Evolutionary conservation across 768 basidiomycete genomes (phyloP).

Genomic region (Mycena alexandri): DNA sequence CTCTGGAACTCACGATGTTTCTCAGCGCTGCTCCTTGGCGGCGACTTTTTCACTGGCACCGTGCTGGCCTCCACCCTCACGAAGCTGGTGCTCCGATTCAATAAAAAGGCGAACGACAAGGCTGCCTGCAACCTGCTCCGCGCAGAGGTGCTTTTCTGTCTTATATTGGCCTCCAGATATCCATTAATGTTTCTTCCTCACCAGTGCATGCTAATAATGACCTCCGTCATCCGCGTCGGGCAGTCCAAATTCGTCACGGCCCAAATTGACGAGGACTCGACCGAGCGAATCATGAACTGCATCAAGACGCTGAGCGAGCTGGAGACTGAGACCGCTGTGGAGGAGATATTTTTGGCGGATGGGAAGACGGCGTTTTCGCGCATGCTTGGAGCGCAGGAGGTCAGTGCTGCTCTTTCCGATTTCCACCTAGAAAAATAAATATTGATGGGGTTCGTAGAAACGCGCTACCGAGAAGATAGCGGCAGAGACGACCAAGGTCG

Average conservation of each 20-base stretch:
- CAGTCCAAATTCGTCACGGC: slow-evolving; percentile 95
- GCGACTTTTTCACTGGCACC: slow-evolving; percentile 97
- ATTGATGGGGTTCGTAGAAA: slow-evolving; percentile 63
- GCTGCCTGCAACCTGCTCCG: slow-evolving; percentile 74
- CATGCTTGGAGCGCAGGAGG: slow-evolving; percentile 97
- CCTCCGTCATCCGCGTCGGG: slow-evolving; percentile 95
- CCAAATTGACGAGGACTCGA: slow-evolving; percentile 98
- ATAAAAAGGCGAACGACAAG: slow-evolving; percentile 63
- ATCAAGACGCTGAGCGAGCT: slow-evolving; percentile 93
- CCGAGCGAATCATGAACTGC: slow-evolving; percentile 96
- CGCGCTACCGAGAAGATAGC: slow-evolving; percentile 93
- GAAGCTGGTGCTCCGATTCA: slow-evolving; percentile 89
- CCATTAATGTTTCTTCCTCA: not conserved
- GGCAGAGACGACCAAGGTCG: slow-evolving; percentile 74
- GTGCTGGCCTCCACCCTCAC: slow-evolving; percentile 92
- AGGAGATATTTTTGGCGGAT: slow-evolving; percentile 84
- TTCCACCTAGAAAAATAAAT: not conserved
- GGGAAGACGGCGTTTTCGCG: slow-evolving; percentile 93
- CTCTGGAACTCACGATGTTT: slow-evolving; percentile 6
- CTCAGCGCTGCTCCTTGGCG: slow-evolving; percentile 87
- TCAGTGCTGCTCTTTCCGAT: slow-evolving; percentile 44
- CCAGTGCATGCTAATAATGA: slow-evolving; percentile 93
- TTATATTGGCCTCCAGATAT: not conserved
- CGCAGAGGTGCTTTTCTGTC: slow-evolving; percentile 76
- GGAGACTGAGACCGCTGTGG: slow-evolving; percentile 65